Evolutionary conservation across 805 yeast species (phyloP).

Genomic region (Monosporozyma solicola): DNA sequence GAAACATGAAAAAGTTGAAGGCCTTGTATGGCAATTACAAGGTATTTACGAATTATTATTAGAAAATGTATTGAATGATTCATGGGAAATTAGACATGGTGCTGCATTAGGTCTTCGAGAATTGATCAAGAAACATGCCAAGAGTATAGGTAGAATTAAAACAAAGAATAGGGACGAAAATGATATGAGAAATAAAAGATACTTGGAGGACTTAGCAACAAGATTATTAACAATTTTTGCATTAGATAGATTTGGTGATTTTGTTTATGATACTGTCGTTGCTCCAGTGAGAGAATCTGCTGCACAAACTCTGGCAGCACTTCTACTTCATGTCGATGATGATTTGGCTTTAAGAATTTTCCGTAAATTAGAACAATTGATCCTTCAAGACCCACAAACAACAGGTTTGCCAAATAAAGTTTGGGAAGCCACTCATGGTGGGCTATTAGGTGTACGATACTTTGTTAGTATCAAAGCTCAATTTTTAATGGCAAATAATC

Average conservation of each 20-base stretch:
- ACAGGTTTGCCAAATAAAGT: conserved; percentile 39
- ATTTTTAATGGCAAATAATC: conserved; percentile 47
- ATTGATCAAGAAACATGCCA: conserved; percentile 60
- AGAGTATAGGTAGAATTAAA: conserved; percentile 72
- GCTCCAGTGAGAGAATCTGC: conserved; percentile 97
- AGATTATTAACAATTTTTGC: conserved; percentile 81
- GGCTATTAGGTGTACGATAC: conserved; percentile 85
- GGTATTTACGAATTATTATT: conserved; percentile 79
- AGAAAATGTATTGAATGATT: conserved; percentile 70
- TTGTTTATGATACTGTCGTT: conserved; percentile 92
- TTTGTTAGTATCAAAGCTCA: conserved; percentile 85
- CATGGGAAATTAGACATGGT: conserved; percentile 96
- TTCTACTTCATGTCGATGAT: conserved; percentile 59
- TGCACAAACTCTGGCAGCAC: conserved; percentile 88
- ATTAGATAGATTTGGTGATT: conserved; percentile 92
- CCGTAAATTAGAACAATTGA: conserved; percentile 53
- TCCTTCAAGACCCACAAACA: conserved; percentile 45
- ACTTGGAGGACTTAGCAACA: conserved; percentile 82
- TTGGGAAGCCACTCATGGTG: conserved; percentile 99
- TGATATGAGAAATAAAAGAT: conserved; percentile 50
- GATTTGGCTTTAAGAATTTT: conserved; percentile 55
- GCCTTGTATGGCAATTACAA: conserved; percentile 87
- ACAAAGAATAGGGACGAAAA: conserved; percentile 58
- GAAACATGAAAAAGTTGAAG: conserved; percentile 61
- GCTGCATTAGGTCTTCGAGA: conserved; percentile 90